Conservation (phyloP, 768 basidiomycete genomes). For the Collybia sp. region DNA sequence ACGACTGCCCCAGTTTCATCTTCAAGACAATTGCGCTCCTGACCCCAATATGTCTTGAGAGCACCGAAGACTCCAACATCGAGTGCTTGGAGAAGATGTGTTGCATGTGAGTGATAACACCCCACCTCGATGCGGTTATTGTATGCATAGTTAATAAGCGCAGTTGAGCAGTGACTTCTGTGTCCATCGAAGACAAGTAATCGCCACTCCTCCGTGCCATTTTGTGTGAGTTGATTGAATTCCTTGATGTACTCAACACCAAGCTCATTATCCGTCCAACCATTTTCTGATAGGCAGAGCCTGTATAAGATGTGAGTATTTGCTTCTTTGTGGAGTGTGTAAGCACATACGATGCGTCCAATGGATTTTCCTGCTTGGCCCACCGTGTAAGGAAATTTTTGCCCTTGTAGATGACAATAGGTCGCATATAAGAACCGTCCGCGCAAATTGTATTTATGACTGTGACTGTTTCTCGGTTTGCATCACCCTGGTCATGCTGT, state of each 20-base stretch:
- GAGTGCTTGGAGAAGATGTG: slow-evolving; percentile 40
- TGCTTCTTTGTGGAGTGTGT: slow-evolving; percentile 4
- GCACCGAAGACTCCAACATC: slow-evolving; percentile 31
- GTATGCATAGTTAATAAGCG: slow-evolving; percentile 32
- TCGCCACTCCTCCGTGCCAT: slow-evolving; percentile 22
- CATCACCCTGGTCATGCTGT: slow-evolving; percentile 24
- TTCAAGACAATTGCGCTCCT: slow-evolving; percentile 11
- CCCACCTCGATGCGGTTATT: slow-evolving; percentile 32
- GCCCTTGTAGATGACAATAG: slow-evolving; percentile 36
- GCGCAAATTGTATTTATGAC: slow-evolving; percentile 30
- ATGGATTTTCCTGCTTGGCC: slow-evolving; percentile 31
- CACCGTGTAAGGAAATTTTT: slow-evolving; percentile 28
- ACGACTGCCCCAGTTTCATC: slow-evolving; percentile 1
- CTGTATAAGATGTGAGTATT: slow-evolving; percentile 12
- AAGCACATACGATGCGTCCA: slow-evolving; percentile 30
- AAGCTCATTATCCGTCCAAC: slow-evolving; percentile 33
- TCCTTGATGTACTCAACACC: slow-evolving; percentile 30
- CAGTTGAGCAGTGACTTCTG: slow-evolving; percentile 32
- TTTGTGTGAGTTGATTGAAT: slow-evolving; percentile 33
- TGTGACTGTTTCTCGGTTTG: slow-evolving; percentile 27
- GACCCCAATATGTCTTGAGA: slow-evolving; percentile 24
- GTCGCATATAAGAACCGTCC: slow-evolving; percentile 30
- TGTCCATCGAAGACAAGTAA: slow-evolving; percentile 44
- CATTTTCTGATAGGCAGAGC: slow-evolving; percentile 26
- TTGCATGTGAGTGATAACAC: slow-evolving; percentile 40